These are phyloP conservation scores for Aspergillus funiculosus DNA, from an alignment of 495 filamentous ascomycete species.

Conservation along the genomic window DNA sequence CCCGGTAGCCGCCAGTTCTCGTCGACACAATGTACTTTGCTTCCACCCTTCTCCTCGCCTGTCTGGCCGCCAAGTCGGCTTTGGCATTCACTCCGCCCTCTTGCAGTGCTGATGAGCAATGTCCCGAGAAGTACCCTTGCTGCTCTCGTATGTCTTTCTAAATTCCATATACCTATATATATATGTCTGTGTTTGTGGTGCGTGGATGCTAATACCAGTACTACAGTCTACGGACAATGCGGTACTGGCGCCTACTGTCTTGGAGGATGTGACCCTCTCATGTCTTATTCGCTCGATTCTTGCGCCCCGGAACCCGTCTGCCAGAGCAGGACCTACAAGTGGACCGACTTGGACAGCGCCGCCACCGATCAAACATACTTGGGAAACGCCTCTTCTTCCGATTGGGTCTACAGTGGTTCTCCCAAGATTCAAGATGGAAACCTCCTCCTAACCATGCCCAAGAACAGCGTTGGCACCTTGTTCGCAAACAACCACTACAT, in stretches of 20 bases:
- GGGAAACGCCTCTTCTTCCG: conserved; percentile 66
- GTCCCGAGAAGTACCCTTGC: conserved; percentile 73
- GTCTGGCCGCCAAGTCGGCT: conserved; percentile 33
- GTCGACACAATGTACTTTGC: conserved; percentile 33
- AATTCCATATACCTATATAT: background rate
- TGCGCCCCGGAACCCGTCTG: conserved; percentile 86
- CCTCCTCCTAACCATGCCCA: conserved; percentile 82
- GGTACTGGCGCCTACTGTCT: conserved; percentile 92
- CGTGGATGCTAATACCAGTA: conserved; percentile 2
- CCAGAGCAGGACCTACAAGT: conserved; percentile 61
- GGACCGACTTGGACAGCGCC: conserved; percentile 61
- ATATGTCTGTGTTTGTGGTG: background rate
- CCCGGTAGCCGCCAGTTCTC: background rate
- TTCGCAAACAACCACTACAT: conserved; percentile 83
- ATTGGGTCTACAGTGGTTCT: conserved; percentile 84
- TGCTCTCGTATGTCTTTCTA: conserved; percentile 73
- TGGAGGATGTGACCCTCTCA: conserved; percentile 85
- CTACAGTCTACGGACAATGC: conserved; percentile 84
- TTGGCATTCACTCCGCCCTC: conserved; percentile 20
- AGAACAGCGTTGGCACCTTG: conserved; percentile 76
- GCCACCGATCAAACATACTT: conserved; percentile 71
- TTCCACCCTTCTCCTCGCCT: conserved; percentile 31
- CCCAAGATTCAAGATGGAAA: conserved; percentile 54
- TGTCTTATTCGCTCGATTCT: conserved; percentile 73
- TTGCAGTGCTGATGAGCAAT: conserved; percentile 57